A percentile compares a stretch with the other conserved stretches of the same genome.
Evolutionary conservation across 1,284 basidiomycete species (phyloP).

Genomic region (Ustilago vetiveriae): DNA sequence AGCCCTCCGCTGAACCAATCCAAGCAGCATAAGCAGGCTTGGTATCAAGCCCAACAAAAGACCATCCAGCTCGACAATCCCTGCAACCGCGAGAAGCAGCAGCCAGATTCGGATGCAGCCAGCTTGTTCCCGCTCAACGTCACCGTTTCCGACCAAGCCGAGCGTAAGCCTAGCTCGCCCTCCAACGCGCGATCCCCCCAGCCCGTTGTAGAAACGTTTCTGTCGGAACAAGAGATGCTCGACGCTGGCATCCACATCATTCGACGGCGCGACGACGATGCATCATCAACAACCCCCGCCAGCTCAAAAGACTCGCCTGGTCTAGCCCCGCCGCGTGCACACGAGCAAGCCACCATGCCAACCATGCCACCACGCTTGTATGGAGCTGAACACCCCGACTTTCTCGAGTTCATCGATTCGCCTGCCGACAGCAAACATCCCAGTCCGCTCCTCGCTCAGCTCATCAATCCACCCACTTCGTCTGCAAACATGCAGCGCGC

Average conservation of each 20-base stretch:
- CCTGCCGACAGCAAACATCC: constrained; percentile 22
- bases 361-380: constrained; percentile 23
- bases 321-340: constrained; percentile 5
- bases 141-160: neutral
- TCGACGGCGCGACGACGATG: constrained; percentile 18
- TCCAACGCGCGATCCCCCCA: constrained; percentile 7
- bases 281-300: constrained; percentile 1
- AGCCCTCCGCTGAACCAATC: constrained; percentile 7
- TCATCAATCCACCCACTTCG: constrained; percentile 5
- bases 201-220: constrained; percentile 23
- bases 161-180: constrained; percentile 7
- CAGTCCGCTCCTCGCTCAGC: constrained; percentile 24
- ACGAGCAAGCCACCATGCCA: constrained; percentile 5
- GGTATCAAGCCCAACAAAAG: constrained; percentile 51
- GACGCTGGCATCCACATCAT: constrained; percentile 49
- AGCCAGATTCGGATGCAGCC: constrained; percentile 7
- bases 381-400: constrained; percentile 42
- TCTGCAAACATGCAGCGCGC: constrained; percentile 16
- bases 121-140: constrained; percentile 40
- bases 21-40: constrained; percentile 45
- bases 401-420: constrained; percentile 42
- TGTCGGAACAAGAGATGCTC: constrained; percentile 45
- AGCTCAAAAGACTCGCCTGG: constrained; percentile 7
- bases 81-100: constrained; percentile 7
- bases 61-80: constrained; percentile 39